phyloP scores from a whole-genome alignment of 2,329 filamentous ascomycete genomes.

The Trichoderma pleuroti region DNA sequence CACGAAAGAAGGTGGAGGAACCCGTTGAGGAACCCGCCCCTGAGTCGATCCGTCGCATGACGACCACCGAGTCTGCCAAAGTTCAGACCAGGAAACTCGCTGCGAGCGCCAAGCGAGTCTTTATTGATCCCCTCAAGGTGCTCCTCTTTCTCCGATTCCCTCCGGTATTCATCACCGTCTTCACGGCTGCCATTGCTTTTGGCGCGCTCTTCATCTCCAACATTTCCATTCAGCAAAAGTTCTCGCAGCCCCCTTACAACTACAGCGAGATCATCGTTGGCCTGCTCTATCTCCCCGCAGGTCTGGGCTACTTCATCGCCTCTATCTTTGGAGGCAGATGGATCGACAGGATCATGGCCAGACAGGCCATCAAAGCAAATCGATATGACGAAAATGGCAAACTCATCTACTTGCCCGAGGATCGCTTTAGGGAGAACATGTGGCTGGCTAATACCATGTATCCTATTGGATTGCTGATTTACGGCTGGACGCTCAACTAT shows the following conservation, averaged over 20 bases:
- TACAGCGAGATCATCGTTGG: constrained; percentile 68
- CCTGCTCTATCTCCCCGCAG: constrained; percentile 72
- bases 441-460: constrained; percentile 71
- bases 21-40: background rate
- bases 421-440: constrained; percentile 78
- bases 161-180: constrained; percentile 68
- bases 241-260: constrained; percentile 63
- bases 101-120: constrained; percentile 53
- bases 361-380: constrained; percentile 67
- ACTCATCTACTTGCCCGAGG: constrained; percentile 69
- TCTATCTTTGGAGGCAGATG: constrained; percentile 43
- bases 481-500: constrained; percentile 69
- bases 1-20: constrained; percentile 30
- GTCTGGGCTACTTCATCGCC: constrained; percentile 57
- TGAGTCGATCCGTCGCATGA: constrained; percentile 43
- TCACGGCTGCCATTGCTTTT: constrained; percentile 72
- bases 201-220: constrained; percentile 73
- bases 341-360: constrained; percentile 78
- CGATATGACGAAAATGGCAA: constrained; percentile 65
- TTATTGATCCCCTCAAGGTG: constrained; percentile 70
- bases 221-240: constrained; percentile 69
- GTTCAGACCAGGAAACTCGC: constrained; percentile 52
- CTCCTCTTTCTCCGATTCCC: constrained; percentile 71
- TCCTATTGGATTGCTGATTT: constrained; percentile 67
- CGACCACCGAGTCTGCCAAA: constrained; percentile 60